Evolutionary conservation across 2,329 filamentous ascomycete genomes (phyloP).

Genomic region (Aspergillus transmontanensis): DNA sequence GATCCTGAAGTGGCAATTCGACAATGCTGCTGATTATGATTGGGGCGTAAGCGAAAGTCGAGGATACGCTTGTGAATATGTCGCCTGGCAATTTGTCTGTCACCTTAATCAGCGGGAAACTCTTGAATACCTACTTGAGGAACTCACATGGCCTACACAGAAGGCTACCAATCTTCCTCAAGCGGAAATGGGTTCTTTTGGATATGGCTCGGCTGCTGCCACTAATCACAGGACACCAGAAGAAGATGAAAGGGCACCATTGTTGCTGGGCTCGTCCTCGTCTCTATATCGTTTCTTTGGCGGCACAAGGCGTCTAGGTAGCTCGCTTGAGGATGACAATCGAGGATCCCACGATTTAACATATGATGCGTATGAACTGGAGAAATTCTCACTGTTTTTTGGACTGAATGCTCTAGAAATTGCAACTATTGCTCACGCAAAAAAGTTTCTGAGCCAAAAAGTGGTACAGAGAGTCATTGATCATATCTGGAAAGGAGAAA

Average conservation of each 20-base stretch:
- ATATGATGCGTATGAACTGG: conserved; percentile 59
- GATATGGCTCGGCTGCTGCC: conserved; percentile 13
- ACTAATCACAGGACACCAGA: conserved; percentile 7
- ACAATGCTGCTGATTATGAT: conserved; percentile 53
- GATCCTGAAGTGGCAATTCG: conserved; percentile 61
- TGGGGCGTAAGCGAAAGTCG: conserved; percentile 59
- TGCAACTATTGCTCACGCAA: conserved; percentile 76
- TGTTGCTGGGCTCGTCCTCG: conserved; percentile 30
- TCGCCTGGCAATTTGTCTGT: conserved; percentile 64
- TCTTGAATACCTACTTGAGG: conserved; percentile 59
- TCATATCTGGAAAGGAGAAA: conserved; percentile 82
- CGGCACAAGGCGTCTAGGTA: conserved; percentile 38
- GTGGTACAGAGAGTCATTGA: conserved; percentile 82
- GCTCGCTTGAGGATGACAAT: conserved; percentile 54
- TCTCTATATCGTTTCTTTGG: conserved; percentile 29
- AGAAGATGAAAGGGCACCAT: conserved; percentile 32
- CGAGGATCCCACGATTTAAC: conserved; percentile 30
- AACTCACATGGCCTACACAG: conserved; percentile 42
- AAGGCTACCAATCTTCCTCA: conserved; percentile 23
- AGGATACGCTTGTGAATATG: conserved; percentile 61
- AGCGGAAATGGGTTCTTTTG: conserved; percentile 24
- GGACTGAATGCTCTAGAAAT: conserved; percentile 86
- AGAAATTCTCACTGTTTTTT: conserved; percentile 68
- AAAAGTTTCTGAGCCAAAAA: conserved; percentile 79
- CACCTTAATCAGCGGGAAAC: conserved; percentile 58